Percentiles rank a stretch among this genome's conserved stretches.
Evolutionary conservation across 2,329 filamentous ascomycete species (phyloP).

Genomic region (Sarocladium kiliense): DNA sequence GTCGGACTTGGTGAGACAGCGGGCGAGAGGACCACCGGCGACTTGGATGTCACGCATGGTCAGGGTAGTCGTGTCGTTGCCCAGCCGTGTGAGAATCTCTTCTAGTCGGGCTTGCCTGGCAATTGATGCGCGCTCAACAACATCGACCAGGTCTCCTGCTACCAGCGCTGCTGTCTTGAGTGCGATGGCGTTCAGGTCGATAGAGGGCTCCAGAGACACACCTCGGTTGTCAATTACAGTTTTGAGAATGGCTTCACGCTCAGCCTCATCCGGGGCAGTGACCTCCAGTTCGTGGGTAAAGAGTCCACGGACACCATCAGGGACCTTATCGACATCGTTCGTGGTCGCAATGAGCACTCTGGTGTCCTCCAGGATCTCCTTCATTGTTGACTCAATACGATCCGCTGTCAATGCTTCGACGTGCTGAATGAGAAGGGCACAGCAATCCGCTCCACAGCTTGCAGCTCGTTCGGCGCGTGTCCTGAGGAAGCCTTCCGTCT

Average conservation of each 20-base stretch:
- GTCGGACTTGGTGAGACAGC: constrained; percentile 74
- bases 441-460: constrained; percentile 78
- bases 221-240: constrained; percentile 72
- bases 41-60: constrained; percentile 81
- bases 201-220: constrained; percentile 72
- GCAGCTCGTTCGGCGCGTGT: constrained; percentile 84
- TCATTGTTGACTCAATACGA: constrained; percentile 78
- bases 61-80: constrained; percentile 33
- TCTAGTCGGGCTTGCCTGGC: constrained; percentile 74
- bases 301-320: constrained; percentile 80
- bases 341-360: constrained; percentile 89
- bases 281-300: constrained; percentile 97
- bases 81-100: constrained; percentile 41
- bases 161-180: constrained; percentile 95
- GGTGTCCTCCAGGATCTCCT: constrained; percentile 73
- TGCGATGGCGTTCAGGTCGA: constrained; percentile 79
- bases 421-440: constrained; percentile 80
- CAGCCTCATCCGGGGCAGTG: constrained; percentile 84
- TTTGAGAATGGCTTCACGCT: constrained; percentile 81
- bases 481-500: constrained; percentile 87
- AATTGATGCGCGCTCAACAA: constrained; percentile 82
- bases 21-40: constrained; percentile 74
- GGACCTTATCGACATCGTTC: constrained; percentile 90
- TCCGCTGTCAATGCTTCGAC: constrained; percentile 89
- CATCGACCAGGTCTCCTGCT: constrained; percentile 88